These are phyloP conservation scores for Hymenoscyphus occultus DNA, from an alignment of 2,329 filamentous ascomycete genomes.

Conservation along the genomic window DNA sequence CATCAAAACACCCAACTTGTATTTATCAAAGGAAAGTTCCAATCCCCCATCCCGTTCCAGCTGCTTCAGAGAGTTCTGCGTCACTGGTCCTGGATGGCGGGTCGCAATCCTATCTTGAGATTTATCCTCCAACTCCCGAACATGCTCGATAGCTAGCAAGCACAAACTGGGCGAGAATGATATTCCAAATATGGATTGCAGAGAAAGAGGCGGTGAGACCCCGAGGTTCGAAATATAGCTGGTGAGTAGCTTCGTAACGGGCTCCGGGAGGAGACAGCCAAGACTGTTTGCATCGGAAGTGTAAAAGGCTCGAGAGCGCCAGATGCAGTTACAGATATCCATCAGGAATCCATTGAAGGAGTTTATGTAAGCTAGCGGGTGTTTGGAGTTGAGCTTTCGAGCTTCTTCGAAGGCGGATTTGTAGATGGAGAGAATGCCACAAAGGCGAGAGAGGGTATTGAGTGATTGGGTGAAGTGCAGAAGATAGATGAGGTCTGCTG, in stretches of 20 bases:
- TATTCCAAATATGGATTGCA: constrained; percentile 54
- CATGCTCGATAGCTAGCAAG: constrained; percentile 51
- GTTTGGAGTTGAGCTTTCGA: constrained; percentile 46
- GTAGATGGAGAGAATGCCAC: constrained; percentile 66
- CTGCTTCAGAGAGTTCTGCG: constrained; percentile 60
- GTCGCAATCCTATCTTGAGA: constrained; percentile 42
- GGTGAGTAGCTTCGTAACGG: constrained; percentile 46
- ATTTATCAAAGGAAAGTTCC: constrained; percentile 68
- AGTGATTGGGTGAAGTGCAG: constrained; percentile 65
- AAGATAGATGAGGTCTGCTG: constrained; percentile 65
- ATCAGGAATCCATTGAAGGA: constrained; percentile 81
- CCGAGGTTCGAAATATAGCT: constrained; percentile 50
- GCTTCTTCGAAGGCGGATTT: constrained; percentile 71
- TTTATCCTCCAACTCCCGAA: constrained; percentile 58
- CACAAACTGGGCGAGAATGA: constrained; percentile 58
- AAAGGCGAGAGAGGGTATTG: constrained; percentile 64
- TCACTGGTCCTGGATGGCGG: constrained; percentile 67
- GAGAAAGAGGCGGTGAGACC: constrained; percentile 39
- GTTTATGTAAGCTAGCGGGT: constrained; percentile 59
- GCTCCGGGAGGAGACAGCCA: constrained; percentile 49
- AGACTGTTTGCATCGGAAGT: constrained; percentile 58
- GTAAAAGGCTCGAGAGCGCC: constrained; percentile 71
- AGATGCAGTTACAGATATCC: constrained; percentile 82
- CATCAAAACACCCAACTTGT: constrained; percentile 67
- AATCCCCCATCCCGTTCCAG: constrained; percentile 65